Conservation (phyloP, 805 yeast species). For the Lipomyces japonicus region DNA sequence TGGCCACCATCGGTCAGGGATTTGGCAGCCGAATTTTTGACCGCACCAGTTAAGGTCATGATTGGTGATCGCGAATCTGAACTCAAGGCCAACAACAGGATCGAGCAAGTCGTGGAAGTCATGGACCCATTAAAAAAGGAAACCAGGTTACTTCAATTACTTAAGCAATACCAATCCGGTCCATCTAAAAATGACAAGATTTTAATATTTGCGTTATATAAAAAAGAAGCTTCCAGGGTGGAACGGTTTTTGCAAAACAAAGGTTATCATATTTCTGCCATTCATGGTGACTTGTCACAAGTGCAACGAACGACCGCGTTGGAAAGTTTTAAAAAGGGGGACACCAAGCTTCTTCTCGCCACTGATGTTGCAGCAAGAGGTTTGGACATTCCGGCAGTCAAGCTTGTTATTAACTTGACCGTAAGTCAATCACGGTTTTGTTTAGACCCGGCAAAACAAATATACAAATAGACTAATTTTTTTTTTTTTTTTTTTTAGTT, state of each 20-base stretch:
- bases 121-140: slow-evolving; percentile 80
- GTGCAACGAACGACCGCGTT: slow-evolving; percentile 87
- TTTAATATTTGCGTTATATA: slow-evolving; percentile 87
- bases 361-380: slow-evolving; percentile 96
- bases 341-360: slow-evolving; percentile 73
- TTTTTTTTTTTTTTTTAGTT: slow-evolving; percentile 41
- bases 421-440: not conserved
- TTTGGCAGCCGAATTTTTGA: slow-evolving; percentile 79
- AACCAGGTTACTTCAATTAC: slow-evolving; percentile 62
- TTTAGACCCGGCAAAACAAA: no score
- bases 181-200: slow-evolving; percentile 70
- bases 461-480: not conserved
- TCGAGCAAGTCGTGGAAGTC: slow-evolving; percentile 90
- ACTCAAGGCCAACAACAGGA: slow-evolving; percentile 88
- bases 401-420: slow-evolving; percentile 88
- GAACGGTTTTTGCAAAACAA: slow-evolving; percentile 69
- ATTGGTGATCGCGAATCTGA: slow-evolving; percentile 89
- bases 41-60: slow-evolving; percentile 76
- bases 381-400: slow-evolving; percentile 97
- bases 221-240: slow-evolving; percentile 91
- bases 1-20: slow-evolving; percentile 99
- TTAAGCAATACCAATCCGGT: slow-evolving; percentile 71
- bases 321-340: slow-evolving; percentile 77
- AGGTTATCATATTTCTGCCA: slow-evolving; percentile 82
- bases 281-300: slow-evolving; percentile 94